Percentiles rank a stretch among this genome's conserved stretches.
These are phyloP conservation scores for Paramecium sonneborni DNA, from an alignment of 73 alveolate species.

Conservation along the genomic window DNA sequence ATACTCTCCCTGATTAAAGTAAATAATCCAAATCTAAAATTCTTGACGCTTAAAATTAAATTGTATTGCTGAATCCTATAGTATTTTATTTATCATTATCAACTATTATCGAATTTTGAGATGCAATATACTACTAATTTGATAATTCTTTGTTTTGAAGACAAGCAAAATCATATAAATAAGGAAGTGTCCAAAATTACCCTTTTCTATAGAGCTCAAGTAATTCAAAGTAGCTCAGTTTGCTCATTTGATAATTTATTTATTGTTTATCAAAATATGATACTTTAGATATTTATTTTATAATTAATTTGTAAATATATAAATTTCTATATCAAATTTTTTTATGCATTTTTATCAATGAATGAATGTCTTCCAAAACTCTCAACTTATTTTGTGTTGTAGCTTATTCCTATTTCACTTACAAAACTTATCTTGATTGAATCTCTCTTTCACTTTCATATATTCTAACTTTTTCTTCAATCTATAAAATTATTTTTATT, in stretches of 20 bases:
- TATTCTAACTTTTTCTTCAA: conserved; percentile 18
- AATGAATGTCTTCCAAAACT: conserved; percentile 47
- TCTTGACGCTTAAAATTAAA: neutral
- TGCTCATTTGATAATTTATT: neutral
- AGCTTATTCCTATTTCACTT: neutral
- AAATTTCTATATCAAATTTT: conserved; percentile 12
- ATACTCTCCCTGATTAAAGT: neutral
- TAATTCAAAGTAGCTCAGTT: neutral
- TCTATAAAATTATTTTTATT: neutral
- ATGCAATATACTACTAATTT: neutral
- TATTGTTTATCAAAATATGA: neutral
- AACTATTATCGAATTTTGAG: neutral
- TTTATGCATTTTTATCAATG: conserved; percentile 32
- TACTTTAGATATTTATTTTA: neutral
- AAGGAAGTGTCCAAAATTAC: neutral
- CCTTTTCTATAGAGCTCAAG: neutral
- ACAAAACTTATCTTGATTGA: neutral
- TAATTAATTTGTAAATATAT: neutral
- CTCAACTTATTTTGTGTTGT: conserved; percentile 19
- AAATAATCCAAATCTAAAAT: neutral
- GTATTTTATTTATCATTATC: neutral
- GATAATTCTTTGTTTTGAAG: neutral
- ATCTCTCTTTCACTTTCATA: conserved; percentile 20
- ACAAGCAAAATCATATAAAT: neutral
- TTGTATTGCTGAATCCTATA: neutral